Conservation (phyloP, 495 filamentous ascomycete species). For the Podospora sp. region DNA sequence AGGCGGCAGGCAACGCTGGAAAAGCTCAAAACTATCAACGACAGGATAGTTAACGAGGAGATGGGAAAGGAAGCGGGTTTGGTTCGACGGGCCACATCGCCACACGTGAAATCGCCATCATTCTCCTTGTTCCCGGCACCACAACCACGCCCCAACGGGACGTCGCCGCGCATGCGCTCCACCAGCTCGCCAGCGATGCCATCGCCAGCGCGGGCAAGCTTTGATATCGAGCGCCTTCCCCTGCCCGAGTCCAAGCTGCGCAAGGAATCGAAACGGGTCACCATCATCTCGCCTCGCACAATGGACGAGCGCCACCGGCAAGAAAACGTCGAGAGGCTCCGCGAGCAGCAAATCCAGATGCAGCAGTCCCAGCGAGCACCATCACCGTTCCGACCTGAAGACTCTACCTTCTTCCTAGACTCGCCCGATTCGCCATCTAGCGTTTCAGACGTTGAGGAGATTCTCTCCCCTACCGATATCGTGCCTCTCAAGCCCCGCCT, state of each 20-base stretch:
- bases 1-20: conserved; percentile 71
- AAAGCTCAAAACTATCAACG: conserved; percentile 58
- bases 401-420: conserved; percentile 52
- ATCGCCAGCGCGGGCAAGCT: conserved; percentile 46
- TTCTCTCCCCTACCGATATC: not conserved
- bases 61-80: conserved; percentile 15
- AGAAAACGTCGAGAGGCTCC: conserved; percentile 31
- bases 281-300: conserved; percentile 34
- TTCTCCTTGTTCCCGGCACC: conserved; percentile 67
- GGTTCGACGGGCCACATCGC: conserved; percentile 60
- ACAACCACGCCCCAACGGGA: conserved; percentile 42
- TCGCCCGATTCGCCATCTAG: conserved; percentile 53
- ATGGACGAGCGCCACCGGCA: conserved; percentile 36
- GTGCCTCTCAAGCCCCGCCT: conserved; percentile 34
- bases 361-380: conserved; percentile 26
- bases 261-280: conserved; percentile 35
- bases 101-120: conserved; percentile 59
- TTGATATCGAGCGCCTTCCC: conserved; percentile 25
- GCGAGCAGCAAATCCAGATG: conserved; percentile 30
- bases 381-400: conserved; percentile 43
- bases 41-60: conserved; percentile 40
- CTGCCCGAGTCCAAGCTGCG: conserved; percentile 10
- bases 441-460: conserved; percentile 29
- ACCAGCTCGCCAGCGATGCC: conserved; percentile 60
- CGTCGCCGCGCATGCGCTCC: conserved; percentile 56